phyloP scores from a whole-genome alignment of 768 basidiomycete species.

The Porphyrellus cyaneotinctus region DNA sequence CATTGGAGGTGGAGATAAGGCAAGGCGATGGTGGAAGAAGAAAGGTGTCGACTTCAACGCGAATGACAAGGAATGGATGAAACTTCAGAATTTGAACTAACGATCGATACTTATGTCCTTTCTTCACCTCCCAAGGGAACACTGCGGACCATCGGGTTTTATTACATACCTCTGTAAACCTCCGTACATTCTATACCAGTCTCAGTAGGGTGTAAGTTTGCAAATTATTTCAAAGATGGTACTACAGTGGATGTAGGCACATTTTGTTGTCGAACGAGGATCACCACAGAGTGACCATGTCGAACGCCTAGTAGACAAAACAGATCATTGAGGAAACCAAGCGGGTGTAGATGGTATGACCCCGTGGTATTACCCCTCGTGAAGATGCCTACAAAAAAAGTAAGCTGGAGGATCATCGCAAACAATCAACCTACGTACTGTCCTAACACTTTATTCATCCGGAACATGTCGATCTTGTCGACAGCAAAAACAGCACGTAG shows the following conservation, averaged over 20 bases:
- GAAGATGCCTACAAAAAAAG: slow-evolving; percentile 26
- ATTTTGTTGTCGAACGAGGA: slow-evolving; percentile 6
- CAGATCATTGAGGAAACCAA: background rate
- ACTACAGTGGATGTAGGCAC: slow-evolving; percentile 10
- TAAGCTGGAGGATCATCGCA: background rate
- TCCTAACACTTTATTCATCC: slow-evolving; percentile 89
- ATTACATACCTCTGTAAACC: background rate
- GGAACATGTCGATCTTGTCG: slow-evolving; percentile 89
- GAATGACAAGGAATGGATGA: slow-evolving; percentile 86
- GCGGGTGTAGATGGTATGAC: slow-evolving; percentile 2
- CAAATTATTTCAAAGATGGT: slow-evolving; percentile 7
- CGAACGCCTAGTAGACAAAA: background rate
- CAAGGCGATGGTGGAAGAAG: slow-evolving; percentile 74
- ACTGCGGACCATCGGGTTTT: background rate
- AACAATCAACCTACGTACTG: slow-evolving; percentile 42
- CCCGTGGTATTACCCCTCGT: slow-evolving; percentile 19
- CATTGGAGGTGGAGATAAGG: slow-evolving; percentile 72
- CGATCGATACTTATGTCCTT: background rate
- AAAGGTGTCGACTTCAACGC: slow-evolving; percentile 83
- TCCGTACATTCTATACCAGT: background rate
- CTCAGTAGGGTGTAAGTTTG: slow-evolving; percentile 1
- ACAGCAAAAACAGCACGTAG: slow-evolving; percentile 73
- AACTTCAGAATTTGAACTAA: slow-evolving; percentile 70
- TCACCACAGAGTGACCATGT: background rate
- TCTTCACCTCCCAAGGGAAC: background rate